Evolutionary conservation across 495 filamentous ascomycete species (phyloP), one percentile per base, ranked within the genome.

Genomic region (Penicillium nucicola): DNA sequence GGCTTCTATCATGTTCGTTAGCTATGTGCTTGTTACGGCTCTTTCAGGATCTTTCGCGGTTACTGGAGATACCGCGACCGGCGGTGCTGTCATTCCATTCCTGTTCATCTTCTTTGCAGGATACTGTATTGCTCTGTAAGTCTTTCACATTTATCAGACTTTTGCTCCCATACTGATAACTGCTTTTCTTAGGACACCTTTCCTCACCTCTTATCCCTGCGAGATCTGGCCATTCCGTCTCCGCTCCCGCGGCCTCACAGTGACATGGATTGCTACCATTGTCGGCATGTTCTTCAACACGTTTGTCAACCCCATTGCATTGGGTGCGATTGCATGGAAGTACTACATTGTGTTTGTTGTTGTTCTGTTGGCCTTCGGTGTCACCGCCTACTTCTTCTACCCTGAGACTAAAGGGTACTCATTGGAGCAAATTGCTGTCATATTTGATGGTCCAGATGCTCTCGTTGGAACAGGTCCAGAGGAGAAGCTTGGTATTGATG

Each of bases 141-240:
- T 42, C 28, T n/a, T n/a, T n/a, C n/a, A n/a, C n/a, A n/a, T n/a
- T n/a, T n/a, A n/a, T n/a, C n/a, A n/a, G n/a, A n/a, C n/a, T n/a
- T n/a, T n/a, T n/a, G n/a, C n/a, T n/a, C n/a, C n/a, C n/a, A n/a
- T n/a, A n/a, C n/a, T n/a, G n/a, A n/a, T n/a, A n/a, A n/a, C n/a
- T n/a, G n/a, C 20, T 19, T 6, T 30, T 15, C 8, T 6, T 12
- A 66, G 62, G 22, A 87, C 81, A 0, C 80, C 82, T 25, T 67
- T 87, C 25, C 60, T 87, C 13, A 77, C 83, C 46, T 77, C 84
- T 13, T 84, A 85, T 50, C 78, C 79, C 0, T 71, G 82, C 44
- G 85, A 88, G 69, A 79, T 88, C 30, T 71, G 84, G 40, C 82
- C 82, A 0, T 88, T 81, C 71, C 76, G 78, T 38, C 70, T 88